Conservation (phyloP, 1,284 basidiomycete genomes). For the Naganishia sp. region DNA sequence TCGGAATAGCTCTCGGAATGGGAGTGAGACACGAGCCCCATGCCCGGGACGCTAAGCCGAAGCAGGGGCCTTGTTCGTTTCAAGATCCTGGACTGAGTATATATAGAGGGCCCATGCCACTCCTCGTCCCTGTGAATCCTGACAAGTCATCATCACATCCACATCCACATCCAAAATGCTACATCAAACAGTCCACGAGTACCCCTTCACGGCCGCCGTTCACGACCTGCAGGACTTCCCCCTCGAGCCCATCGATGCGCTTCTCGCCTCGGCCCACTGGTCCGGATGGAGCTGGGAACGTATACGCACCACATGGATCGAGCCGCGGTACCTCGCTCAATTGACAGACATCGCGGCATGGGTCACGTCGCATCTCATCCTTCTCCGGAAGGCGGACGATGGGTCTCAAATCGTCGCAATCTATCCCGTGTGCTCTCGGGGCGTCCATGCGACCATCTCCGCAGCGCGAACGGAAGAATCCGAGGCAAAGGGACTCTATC, state of each 20-base stretch:
- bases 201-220: not conserved
- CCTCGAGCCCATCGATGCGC: not conserved
- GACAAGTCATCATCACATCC: no score
- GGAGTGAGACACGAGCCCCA: not conserved
- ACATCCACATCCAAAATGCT: not conserved
- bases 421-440: slow-evolving; percentile 37
- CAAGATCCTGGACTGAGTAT: not conserved
- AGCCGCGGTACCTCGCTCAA: slow-evolving; percentile 28
- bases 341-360: slow-evolving; percentile 27
- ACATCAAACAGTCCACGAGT: not conserved
- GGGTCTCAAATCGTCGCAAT: slow-evolving; percentile 30
- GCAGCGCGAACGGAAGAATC: slow-evolving; percentile 27
- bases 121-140: no score
- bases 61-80: no score
- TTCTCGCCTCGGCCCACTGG: slow-evolving; percentile 7
- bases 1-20: not conserved
- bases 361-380: slow-evolving; percentile 33
- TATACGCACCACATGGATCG: slow-evolving; percentile 37
- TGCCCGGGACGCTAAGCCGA: not conserved
- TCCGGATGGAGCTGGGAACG: slow-evolving; percentile 25
- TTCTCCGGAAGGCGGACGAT: slow-evolving; percentile 29
- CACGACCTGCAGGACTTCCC: slow-evolving; percentile 7
- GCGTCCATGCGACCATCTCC: slow-evolving; percentile 35
- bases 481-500: slow-evolving; percentile 34
- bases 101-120: not conserved